A percentile compares a stretch with the other conserved stretches of the same genome.
Conservation (phyloP, 352 stramenopile species). For the Pythium myriotylum region DNA sequence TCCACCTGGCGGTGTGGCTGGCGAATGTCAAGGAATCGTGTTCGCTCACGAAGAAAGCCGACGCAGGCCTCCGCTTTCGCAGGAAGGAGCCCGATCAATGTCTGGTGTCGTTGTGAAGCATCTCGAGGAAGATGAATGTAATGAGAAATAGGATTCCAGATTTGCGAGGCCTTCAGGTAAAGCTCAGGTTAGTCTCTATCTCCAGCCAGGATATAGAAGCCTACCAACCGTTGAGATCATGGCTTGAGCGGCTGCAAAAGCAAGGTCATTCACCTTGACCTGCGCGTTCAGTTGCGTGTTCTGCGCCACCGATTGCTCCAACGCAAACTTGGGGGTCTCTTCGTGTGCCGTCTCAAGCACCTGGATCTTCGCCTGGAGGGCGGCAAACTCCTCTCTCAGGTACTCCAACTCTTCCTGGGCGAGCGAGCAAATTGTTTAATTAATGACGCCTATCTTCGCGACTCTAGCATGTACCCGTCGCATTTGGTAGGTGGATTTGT, state of each 20-base stretch:
- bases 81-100: not conserved
- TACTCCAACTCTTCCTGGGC: slow-evolving; percentile 9
- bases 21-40: slow-evolving; percentile 5
- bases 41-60: slow-evolving; percentile 13
- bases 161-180: not conserved
- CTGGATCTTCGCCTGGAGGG: slow-evolving; percentile 2
- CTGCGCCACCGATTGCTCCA: slow-evolving; percentile 2
- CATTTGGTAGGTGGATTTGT: slow-evolving; percentile 19
- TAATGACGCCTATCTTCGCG: not conserved
- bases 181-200: too few species aligned
- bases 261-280: slow-evolving; percentile 7
- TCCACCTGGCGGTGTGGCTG: not conserved
- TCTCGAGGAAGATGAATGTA: slow-evolving; percentile 18
- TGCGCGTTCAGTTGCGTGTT: not conserved
- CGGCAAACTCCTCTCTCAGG: slow-evolving; percentile 2
- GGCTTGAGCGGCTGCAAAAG: slow-evolving; percentile 12
- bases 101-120: not conserved
- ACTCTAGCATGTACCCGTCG: slow-evolving; percentile 4
- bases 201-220: too few species aligned
- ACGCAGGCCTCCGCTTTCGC: not conserved
- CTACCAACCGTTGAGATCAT: slow-evolving; percentile 12
- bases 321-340: not conserved
- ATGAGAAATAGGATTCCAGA: not conserved
- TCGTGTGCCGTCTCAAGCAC: not conserved
- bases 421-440: not conserved